Conservation (phyloP, 305 asterid species). For the Salvia sclarea region DNA sequence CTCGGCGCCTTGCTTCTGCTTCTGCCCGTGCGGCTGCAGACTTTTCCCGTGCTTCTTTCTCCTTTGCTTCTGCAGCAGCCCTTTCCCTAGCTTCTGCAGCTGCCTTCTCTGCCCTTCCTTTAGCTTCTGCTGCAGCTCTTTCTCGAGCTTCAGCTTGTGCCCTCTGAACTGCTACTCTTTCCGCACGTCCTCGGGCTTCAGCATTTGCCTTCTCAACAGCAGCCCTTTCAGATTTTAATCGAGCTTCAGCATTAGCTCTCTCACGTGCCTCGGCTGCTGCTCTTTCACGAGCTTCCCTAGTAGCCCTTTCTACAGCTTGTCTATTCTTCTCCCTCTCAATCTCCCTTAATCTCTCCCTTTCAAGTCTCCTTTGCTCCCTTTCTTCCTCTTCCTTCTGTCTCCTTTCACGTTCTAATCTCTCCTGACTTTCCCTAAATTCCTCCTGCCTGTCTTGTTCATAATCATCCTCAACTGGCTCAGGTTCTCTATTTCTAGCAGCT, state of each 20-base stretch:
- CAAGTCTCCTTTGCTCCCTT: slow-evolving; percentile 75
- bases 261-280: slow-evolving; percentile 80
- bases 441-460: slow-evolving; percentile 64
- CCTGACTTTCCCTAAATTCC: slow-evolving; percentile 69
- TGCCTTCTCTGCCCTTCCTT: slow-evolving; percentile 79
- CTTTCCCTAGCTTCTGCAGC: slow-evolving; percentile 88
- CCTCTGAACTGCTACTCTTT: slow-evolving; percentile 91
- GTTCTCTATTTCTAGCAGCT: slow-evolving; percentile 72
- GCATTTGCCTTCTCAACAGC: slow-evolving; percentile 83
- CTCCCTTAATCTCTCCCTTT: slow-evolving; percentile 66
- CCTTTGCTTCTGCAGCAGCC: slow-evolving; percentile 61
- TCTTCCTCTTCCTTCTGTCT: slow-evolving; percentile 80
- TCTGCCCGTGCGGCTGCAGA: slow-evolving; percentile 61
- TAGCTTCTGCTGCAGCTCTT: slow-evolving; percentile 95
- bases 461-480: slow-evolving; percentile 53
- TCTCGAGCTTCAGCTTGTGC: slow-evolving; percentile 99
- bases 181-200: slow-evolving; percentile 92
- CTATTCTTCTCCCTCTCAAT: slow-evolving; percentile 76
- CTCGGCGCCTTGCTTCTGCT: slow-evolving; percentile 76
- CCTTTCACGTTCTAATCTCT: slow-evolving; percentile 68
- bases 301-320: slow-evolving; percentile 98
- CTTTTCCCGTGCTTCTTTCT: slow-evolving; percentile 58
- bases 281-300: slow-evolving; percentile 96
- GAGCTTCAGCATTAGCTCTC: slow-evolving; percentile 68
- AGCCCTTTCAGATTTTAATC: slow-evolving; percentile 70